These are phyloP conservation scores for Gyromitra esculenta DNA, from an alignment of 2,329 filamentous ascomycete species.

Conservation along the genomic window DNA sequence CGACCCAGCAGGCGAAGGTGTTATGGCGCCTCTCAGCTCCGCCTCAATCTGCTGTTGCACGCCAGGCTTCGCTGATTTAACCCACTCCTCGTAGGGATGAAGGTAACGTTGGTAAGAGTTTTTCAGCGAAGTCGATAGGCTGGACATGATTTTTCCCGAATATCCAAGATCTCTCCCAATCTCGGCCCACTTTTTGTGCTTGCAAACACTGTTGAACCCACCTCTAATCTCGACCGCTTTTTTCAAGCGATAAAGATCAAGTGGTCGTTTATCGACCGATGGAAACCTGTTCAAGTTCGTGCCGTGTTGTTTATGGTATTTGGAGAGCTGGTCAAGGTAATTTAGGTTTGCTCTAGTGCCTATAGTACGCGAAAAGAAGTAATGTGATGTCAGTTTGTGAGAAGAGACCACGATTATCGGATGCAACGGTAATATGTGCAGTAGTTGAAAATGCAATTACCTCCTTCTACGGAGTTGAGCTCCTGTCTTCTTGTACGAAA, in stretches of 20 bases:
- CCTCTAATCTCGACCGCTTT: constrained; percentile 95
- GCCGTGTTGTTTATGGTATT: constrained; percentile 96
- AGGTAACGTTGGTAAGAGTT: constrained; percentile 99
- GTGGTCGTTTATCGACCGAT: constrained; percentile 95
- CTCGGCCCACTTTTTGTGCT: constrained; percentile 98
- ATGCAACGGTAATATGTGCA: constrained; percentile 23
- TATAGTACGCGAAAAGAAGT: constrained; percentile 61
- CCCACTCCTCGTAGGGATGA: constrained; percentile 94
- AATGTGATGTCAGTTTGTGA: constrained; percentile 36
- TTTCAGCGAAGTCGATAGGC: constrained; percentile 94
- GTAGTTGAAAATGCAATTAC: constrained; percentile 66
- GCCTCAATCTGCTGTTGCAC: constrained; percentile 96
- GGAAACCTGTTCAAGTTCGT: constrained; percentile 93
- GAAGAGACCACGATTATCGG: constrained; percentile 27
- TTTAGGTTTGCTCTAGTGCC: constrained; percentile 94
- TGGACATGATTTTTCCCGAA: constrained; percentile 99
- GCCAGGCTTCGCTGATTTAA: constrained; percentile 87
- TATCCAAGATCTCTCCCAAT: constrained; percentile 96
- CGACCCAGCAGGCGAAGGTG: constrained; percentile 77
- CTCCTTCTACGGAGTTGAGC: constrained; percentile 97
- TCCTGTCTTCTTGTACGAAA: constrained; percentile 96
- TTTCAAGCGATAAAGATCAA: constrained; percentile 94
- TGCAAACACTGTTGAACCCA: constrained; percentile 96
- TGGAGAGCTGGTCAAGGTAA: constrained; percentile 92
- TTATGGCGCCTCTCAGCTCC: constrained; percentile 91